phyloP scores from a whole-genome alignment of 73 alveolate species.

The Tetrahymena elliotti region DNA sequence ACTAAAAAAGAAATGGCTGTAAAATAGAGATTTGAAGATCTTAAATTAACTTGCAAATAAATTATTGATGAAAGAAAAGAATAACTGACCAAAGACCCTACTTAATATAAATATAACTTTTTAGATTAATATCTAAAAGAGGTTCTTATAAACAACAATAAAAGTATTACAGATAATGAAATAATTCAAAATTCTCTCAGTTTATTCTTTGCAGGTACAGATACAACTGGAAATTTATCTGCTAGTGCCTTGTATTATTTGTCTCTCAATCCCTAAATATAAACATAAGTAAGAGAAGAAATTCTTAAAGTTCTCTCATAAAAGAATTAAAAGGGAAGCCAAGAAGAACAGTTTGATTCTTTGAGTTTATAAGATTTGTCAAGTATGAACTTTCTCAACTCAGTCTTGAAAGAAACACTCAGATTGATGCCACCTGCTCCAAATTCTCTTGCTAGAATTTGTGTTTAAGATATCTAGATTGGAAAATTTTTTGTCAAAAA shows the following conservation, averaged over 20 bases:
- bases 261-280: not conserved
- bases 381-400: not conserved
- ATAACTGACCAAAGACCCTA: not conserved
- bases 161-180: not conserved
- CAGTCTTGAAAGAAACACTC: not conserved
- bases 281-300: not conserved
- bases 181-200: not conserved
- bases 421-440: not conserved
- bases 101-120: not conserved
- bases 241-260: not conserved
- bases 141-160: not conserved
- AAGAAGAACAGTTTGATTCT: not conserved
- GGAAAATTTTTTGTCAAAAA: conserved; percentile 1
- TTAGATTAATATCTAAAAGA: not conserved
- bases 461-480: not conserved
- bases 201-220: not conserved
- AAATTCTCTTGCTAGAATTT: not conserved
- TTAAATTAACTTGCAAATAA: not conserved
- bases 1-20: not conserved
- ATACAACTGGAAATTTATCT: not conserved
- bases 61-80: not conserved
- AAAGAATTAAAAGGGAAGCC: not conserved
- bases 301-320: not conserved
- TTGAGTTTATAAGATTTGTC: not conserved
- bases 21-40: not conserved